Base-by-base conservation (phyloP, 2,329 filamentous ascomycete genomes). In the Aureobasidium zeae region DNA sequence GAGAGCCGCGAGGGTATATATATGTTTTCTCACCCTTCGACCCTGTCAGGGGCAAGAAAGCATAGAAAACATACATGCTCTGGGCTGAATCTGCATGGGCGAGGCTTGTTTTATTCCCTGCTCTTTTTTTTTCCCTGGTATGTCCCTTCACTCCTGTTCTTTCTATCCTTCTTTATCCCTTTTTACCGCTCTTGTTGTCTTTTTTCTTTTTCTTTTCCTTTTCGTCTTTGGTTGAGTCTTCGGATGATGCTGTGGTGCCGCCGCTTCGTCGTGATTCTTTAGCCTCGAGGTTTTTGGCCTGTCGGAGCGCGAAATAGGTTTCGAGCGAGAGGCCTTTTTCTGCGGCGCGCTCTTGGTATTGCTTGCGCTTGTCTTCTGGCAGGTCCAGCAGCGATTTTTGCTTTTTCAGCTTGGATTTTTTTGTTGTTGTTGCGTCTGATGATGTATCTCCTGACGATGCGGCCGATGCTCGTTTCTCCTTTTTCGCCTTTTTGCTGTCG, bases 301-400 rank as follows among this genome's bases (percentile, higher is more conserved):
- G 31, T 17, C 45, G 36, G 12, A 26, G 17, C 2, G 30, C 11
- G 12, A 42, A 42, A 15, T 47, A 47, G 15, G 54, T 52, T 32
- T 63, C 56, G 4, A 63, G 50, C 2, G 57, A 54, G 41, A 60
- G 55, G 3, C 55, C 52, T 49, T 65, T 64, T 2, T 46, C 51
- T 1, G 49, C 52, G 2, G 61, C 62, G 16, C 60, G 56, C 17
- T 51, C 42, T 33, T 58, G 55, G 49, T 60, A 61, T 13, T 54
- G 38, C 12, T 48, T 39, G 28, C 48, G 53, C 38, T 64, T 56
- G 10, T 54, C 49, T 1, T 52, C 43, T 0, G 54, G 50, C 7
- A 63, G 47, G 29, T 52, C 57, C 12, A 55, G 51, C 15, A 63
- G 49, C 21, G 61, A 58, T 15, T 39, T 43, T 26, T 39, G 33